Percentiles rank a stretch among this genome's conserved stretches.
Conservation (phyloP, 2,329 filamentous ascomycete genomes). For the Colletotrichum lindemuthianum region DNA sequence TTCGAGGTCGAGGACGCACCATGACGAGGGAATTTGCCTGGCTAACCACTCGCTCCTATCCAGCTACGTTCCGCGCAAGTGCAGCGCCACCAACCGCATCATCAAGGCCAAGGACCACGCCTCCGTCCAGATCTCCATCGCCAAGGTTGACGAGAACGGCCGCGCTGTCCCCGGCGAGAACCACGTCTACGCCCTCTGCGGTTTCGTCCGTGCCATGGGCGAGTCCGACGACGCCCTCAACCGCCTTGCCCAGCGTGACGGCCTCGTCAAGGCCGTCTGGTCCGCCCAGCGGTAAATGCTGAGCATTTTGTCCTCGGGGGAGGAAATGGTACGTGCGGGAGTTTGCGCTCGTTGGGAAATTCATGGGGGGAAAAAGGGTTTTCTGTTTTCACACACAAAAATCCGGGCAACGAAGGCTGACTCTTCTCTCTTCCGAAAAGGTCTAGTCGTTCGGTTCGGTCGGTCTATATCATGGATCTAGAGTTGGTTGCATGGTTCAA, state of each 20-base stretch:
- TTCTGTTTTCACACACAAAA: constrained; percentile 4
- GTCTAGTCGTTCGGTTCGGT: constrained; percentile 38
- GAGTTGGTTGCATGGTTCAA: constrained; percentile 37
- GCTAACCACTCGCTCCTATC: constrained; percentile 42
- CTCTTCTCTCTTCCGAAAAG: constrained; percentile 7
- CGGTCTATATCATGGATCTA: constrained; percentile 38
- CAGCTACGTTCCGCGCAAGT: constrained; percentile 98
- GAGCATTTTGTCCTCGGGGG: constrained; percentile 31
- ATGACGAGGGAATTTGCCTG: constrained; percentile 7
- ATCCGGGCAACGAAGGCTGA: constrained; percentile 6
- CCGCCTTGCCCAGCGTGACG: constrained; percentile 94
- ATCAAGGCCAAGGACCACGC: constrained; percentile 99
- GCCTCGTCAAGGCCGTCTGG: constrained; percentile 98
- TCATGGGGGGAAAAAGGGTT: constrained; percentile 1
- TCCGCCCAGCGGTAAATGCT: constrained; percentile 72
- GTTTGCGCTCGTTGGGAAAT: not conserved
- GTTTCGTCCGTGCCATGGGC: constrained; percentile 97
- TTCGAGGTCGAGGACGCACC: not conserved
- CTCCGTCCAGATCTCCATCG: constrained; percentile 95
- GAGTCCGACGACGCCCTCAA: constrained; percentile 98
- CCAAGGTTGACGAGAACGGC: constrained; percentile 99
- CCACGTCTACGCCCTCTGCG: constrained; percentile 96
- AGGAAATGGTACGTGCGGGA: constrained; percentile 32
- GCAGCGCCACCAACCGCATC: constrained; percentile 98
- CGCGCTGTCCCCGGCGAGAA: constrained; percentile 93